Percentiles rank a stretch among this genome's conserved stretches.
phyloP scores from a whole-genome alignment of 2,329 filamentous ascomycete genomes.

The Alternaria ethzedia region DNA sequence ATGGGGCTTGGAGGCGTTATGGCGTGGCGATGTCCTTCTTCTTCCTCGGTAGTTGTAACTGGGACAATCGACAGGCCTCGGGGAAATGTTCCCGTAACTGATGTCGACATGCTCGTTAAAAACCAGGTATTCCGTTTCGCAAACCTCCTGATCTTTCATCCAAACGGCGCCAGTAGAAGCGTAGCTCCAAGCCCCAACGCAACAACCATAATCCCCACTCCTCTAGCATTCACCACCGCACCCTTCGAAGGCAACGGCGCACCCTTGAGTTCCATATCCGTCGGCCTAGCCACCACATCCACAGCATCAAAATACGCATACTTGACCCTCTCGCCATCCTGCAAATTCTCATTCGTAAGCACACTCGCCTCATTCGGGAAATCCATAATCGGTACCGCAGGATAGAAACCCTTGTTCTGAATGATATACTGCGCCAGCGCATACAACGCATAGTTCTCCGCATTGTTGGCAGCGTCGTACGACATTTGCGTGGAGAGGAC shows the following conservation, averaged over 20 bases:
- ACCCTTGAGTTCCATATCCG: constrained; percentile 26
- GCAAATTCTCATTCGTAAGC: constrained; percentile 41
- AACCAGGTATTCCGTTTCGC: background rate
- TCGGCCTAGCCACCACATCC: constrained; percentile 32
- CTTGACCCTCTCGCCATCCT: constrained; percentile 37
- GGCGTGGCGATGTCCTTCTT: background rate
- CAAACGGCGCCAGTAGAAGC: background rate
- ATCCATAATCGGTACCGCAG: constrained; percentile 39
- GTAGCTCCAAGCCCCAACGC: background rate
- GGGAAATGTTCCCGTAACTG: background rate
- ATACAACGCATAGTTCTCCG: constrained; percentile 45
- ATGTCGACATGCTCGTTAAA: background rate
- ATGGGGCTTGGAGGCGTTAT: background rate
- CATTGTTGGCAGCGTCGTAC: constrained; percentile 43
- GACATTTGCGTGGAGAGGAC: constrained; percentile 38
- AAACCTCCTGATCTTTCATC: background rate
- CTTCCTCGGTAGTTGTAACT: background rate
- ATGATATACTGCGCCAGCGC: constrained; percentile 42
- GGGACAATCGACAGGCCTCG: background rate
- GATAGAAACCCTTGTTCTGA: constrained; percentile 37
- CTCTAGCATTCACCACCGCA: background rate
- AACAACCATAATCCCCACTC: background rate
- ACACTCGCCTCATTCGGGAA: constrained; percentile 39
- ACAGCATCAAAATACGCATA: constrained; percentile 37
- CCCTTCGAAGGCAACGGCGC: constrained; percentile 29